phyloP scores from a whole-genome alignment of 1,284 basidiomycete genomes.

The Stereum hirsutum region DNA sequence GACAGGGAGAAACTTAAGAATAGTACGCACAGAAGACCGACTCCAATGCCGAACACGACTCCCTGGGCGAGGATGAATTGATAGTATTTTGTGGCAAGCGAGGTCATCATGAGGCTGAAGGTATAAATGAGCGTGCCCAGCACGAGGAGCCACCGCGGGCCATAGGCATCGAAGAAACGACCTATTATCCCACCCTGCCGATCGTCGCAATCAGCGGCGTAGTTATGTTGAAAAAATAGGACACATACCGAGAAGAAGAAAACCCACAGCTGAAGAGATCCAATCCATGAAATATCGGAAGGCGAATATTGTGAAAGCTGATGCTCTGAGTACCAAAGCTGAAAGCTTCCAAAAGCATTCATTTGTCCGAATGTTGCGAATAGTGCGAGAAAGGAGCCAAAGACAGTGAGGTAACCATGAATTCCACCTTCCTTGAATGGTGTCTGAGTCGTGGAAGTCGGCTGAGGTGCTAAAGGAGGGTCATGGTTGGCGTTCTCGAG shows the following conservation, averaged over 20 bases:
- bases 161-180: conserved; percentile 25
- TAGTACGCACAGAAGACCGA: conserved; percentile 23
- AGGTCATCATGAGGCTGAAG: conserved; percentile 26
- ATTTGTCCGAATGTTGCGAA: conserved; percentile 29
- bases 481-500: too few relatives aligned
- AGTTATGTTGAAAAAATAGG: too few relatives aligned
- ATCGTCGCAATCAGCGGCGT: background rate
- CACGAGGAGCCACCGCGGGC: conserved; percentile 20
- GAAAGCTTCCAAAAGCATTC: conserved; percentile 30
- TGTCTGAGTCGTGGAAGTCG: too few relatives aligned
- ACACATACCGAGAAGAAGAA: conserved; percentile 29
- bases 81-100: conserved; percentile 25
- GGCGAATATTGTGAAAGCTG: conserved; percentile 21
- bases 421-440: too few relatives aligned
- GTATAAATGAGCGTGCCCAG: conserved; percentile 22
- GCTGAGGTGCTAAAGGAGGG: too few relatives aligned
- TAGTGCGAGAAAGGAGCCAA: conserved; percentile 25
- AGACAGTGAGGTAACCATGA: too few relatives aligned
- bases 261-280: conserved; percentile 28
- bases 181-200: conserved; percentile 17
- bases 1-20: background rate
- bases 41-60: conserved; percentile 25
- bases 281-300: conserved; percentile 38
- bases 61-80: conserved; percentile 29
- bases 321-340: conserved; percentile 32